These are phyloP conservation scores for Daldinia sp. DNA, from an alignment of 2,329 filamentous ascomycete species.

Conservation along the genomic window DNA sequence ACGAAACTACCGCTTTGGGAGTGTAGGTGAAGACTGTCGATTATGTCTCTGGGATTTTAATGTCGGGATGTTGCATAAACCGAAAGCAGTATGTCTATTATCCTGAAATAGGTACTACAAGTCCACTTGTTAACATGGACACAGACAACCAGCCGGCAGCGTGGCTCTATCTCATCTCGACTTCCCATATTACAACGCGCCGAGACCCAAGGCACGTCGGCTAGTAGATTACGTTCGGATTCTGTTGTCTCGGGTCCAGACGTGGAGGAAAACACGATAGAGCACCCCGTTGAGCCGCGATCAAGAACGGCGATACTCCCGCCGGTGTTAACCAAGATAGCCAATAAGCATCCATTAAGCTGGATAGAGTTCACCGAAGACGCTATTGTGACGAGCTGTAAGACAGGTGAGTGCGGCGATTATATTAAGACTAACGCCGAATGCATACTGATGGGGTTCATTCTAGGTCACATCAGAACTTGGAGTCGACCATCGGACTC, in stretches of 20 bases:
- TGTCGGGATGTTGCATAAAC: constrained; percentile 93
- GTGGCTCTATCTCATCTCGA: constrained; percentile 66
- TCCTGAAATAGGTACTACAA: constrained; percentile 29
- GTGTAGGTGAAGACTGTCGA: constrained; percentile 92
- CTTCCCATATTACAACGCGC: constrained; percentile 64
- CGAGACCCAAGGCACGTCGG: constrained; percentile 70
- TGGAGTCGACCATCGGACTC: constrained; percentile 59
- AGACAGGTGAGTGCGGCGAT: constrained; percentile 75
- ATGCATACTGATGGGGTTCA: constrained; percentile 24
- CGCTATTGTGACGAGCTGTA: constrained; percentile 91
- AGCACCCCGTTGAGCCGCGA: constrained; percentile 87
- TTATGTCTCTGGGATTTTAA: constrained; percentile 97
- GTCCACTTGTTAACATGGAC: constrained; percentile 14
- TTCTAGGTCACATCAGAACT: constrained; percentile 57
- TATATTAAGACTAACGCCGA: not conserved
- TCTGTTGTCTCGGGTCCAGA: constrained; percentile 70
- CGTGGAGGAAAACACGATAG: constrained; percentile 68
- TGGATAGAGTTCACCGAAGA: constrained; percentile 96
- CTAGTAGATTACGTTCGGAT: constrained; percentile 75
- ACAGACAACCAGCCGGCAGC: constrained; percentile 67
- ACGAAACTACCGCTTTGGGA: constrained; percentile 94
- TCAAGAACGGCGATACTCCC: constrained; percentile 86
- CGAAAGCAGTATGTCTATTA: constrained; percentile 76
- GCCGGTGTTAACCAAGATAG: constrained; percentile 87
- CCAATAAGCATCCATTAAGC: constrained; percentile 87